Evolutionary conservation across 2,329 filamentous ascomycete genomes (phyloP).

Genomic region (Lachnellula occidentalis): DNA sequence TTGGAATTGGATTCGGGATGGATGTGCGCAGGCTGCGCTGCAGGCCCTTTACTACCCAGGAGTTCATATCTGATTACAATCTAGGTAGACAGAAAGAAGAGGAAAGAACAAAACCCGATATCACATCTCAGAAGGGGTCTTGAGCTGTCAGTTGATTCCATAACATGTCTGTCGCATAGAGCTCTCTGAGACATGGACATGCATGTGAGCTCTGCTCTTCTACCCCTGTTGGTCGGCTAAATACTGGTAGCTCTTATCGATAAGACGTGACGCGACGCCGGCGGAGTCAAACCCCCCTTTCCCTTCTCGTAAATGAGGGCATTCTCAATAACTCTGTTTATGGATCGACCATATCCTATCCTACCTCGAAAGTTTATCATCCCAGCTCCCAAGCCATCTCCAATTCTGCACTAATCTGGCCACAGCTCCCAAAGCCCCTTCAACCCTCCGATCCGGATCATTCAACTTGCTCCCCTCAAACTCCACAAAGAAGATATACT

Average conservation of each 20-base stretch:
- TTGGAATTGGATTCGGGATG: not conserved
- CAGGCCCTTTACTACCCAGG: no score
- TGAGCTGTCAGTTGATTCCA: not conserved
- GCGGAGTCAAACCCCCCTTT: not conserved
- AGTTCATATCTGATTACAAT: not conserved
- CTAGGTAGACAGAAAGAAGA: not conserved
- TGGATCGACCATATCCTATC: not conserved
- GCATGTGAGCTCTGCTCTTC: not conserved
- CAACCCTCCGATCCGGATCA: slow-evolving; percentile 53
- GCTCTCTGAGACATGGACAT: not conserved
- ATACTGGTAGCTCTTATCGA: slow-evolving; percentile 14
- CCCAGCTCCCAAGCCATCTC: slow-evolving; percentile 68
- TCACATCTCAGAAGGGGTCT: no score
- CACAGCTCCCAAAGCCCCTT: slow-evolving; percentile 54
- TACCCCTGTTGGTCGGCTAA: not conserved
- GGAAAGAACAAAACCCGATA: not conserved
- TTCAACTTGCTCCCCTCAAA: slow-evolving; percentile 59
- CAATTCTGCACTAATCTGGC: slow-evolving; percentile 52
- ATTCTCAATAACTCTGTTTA: not conserved
- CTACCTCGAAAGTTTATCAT: slow-evolving; percentile 23
- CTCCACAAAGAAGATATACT: slow-evolving; percentile 94
- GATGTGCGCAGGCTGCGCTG: not conserved
- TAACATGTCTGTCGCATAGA: not conserved
- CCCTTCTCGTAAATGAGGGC: not conserved
- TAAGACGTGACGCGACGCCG: slow-evolving; percentile 8